phyloP scores from a whole-genome alignment of 1,284 basidiomycete species.

The Fomitopsis pinicola region DNA sequence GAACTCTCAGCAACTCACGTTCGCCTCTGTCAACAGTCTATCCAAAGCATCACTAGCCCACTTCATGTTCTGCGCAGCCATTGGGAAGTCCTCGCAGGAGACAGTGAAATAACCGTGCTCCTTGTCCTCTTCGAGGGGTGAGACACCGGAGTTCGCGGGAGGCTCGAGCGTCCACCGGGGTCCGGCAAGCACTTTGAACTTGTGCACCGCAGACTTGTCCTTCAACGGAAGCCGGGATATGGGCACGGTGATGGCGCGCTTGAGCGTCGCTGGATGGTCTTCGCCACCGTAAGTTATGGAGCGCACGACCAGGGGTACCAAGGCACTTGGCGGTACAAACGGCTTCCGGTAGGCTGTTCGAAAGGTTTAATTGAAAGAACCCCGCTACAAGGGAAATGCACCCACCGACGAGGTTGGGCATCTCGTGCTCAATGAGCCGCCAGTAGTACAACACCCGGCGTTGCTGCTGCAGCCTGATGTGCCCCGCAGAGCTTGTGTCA shows the following conservation, averaged over 20 bases:
- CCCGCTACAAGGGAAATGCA: not conserved
- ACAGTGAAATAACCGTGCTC: slow-evolving; percentile 82
- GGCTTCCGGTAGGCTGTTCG: slow-evolving; percentile 67
- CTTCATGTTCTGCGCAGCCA: slow-evolving; percentile 79
- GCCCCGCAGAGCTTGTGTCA: slow-evolving; percentile 65
- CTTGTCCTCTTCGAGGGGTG: slow-evolving; percentile 36
- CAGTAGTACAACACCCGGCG: slow-evolving; percentile 70
- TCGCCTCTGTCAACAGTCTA: slow-evolving; percentile 67
- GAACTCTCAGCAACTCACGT: slow-evolving; percentile 47
- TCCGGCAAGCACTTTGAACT: slow-evolving; percentile 80
- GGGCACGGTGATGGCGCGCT: slow-evolving; percentile 70
- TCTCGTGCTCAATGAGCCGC: slow-evolving; percentile 80
- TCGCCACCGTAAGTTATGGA: slow-evolving; percentile 76
- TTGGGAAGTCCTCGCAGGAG: slow-evolving; percentile 77
- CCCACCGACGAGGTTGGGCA: slow-evolving; percentile 76
- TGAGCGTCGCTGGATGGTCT: slow-evolving; percentile 63
- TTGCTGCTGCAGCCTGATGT: slow-evolving; percentile 65
- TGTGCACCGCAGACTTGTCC: slow-evolving; percentile 61
- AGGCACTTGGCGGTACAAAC: slow-evolving; percentile 60
- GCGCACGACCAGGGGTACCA: slow-evolving; percentile 63
- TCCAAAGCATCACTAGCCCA: slow-evolving; percentile 82
- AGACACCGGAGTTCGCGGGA: slow-evolving; percentile 62
- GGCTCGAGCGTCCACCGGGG: slow-evolving; percentile 75
- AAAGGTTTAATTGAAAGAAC: not conserved
- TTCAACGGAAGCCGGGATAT: slow-evolving; percentile 68